phyloP scores from a whole-genome alignment of 371 early-diverging fungal species.

The Syncephalastrum monosporum region DNA sequence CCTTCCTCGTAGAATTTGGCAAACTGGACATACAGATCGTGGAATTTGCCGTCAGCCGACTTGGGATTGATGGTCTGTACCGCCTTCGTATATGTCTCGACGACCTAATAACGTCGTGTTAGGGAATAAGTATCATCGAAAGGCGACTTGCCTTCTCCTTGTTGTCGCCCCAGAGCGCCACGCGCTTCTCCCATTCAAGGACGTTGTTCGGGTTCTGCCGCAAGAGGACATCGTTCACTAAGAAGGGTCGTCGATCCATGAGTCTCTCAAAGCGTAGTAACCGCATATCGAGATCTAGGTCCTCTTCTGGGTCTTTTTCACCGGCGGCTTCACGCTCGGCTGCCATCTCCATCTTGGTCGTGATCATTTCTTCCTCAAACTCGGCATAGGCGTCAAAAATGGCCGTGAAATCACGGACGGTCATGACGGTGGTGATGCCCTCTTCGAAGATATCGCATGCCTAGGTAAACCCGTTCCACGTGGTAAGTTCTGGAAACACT shows the following conservation, averaged over 20 bases:
- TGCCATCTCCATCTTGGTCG: conserved; percentile 75
- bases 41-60: conserved; percentile 77
- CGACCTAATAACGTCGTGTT: conserved; percentile 24
- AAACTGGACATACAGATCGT: conserved; percentile 84
- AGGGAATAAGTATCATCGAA: background rate
- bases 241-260: conserved; percentile 91
- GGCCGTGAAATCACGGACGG: conserved; percentile 93
- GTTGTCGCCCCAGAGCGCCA: conserved; percentile 66
- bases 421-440: conserved; percentile 78
- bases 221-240: conserved; percentile 92
- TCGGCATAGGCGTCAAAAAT: conserved; percentile 96
- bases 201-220: conserved; percentile 93
- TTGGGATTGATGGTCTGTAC: conserved; percentile 78
- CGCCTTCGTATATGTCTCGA: conserved; percentile 81
- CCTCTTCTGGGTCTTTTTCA: conserved; percentile 51
- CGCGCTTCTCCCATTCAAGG: conserved; percentile 89
- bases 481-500: too few relatives aligned
- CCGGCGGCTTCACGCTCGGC: conserved; percentile 56
- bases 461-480: conserved; percentile 7
- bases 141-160: conserved; percentile 40
- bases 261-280: conserved; percentile 85
- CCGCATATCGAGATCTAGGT: conserved; percentile 81
- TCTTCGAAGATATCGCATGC: conserved; percentile 94
- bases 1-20: conserved; percentile 79
- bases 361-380: conserved; percentile 82